phyloP scores from a whole-genome alignment of 164 flowering plant species.

The Dillenia turbinata region DNA sequence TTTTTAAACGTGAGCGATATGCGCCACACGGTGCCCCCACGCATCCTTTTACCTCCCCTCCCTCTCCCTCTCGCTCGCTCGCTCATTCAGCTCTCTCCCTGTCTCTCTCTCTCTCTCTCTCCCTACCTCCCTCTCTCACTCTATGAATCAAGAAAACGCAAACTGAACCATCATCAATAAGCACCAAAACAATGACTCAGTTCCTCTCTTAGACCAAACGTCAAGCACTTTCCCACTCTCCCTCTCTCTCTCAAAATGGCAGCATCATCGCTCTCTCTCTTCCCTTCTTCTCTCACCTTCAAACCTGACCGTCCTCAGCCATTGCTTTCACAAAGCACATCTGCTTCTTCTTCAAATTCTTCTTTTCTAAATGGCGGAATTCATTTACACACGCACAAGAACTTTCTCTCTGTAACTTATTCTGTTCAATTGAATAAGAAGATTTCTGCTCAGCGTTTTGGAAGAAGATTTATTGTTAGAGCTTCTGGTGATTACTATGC shows the following conservation, averaged over 20 bases:
- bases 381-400: conserved; percentile 18
- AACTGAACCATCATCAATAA: too few species aligned
- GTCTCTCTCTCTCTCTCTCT: too few species aligned
- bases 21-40: too few species aligned
- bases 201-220: conserved; percentile 9
- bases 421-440: conserved; percentile 7
- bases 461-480: conserved; percentile 18
- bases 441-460: conserved; percentile 14
- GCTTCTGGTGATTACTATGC: conserved; percentile 86
- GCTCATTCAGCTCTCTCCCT: too few species aligned
- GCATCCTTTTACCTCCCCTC: too few species aligned
- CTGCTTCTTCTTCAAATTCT: conserved; percentile 26
- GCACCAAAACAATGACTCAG: too few species aligned
- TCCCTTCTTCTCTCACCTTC: conserved; percentile 19
- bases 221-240: background rate
- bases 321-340: background rate
- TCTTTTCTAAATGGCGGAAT: conserved; percentile 31
- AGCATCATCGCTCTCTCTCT: conserved; percentile 13
- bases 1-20: too few species aligned
- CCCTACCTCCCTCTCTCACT: too few species aligned
- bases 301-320: conserved; percentile 8
- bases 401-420: conserved; percentile 11
- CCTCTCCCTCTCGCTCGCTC: too few species aligned
- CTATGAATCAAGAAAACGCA: too few species aligned
- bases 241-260: conserved; percentile 2